Base-by-base conservation (phyloP, 2,329 filamentous ascomycete species). In the Pyrenochaeta sp. region DNA sequence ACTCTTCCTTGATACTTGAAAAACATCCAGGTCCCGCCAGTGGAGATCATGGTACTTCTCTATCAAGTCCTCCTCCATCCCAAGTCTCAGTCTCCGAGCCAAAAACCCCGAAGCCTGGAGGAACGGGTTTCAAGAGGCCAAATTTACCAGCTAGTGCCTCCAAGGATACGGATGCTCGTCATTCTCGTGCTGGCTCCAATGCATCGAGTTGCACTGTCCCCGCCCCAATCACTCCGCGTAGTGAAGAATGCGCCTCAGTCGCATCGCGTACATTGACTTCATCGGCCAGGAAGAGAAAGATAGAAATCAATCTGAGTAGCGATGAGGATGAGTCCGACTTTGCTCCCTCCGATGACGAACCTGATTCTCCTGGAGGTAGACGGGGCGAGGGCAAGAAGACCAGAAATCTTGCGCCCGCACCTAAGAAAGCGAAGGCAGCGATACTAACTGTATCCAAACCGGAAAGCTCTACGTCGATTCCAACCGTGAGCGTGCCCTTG, bases 51-150 rank as follows among this genome's bases (percentile, higher is more conserved):
- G 10, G 7, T n/a, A 7, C 25, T n/a, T 24, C 28, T 7, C 24
- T 44, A n/a, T 24, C 24, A 10, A 44, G 24, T 44, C 42, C 42
- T 13, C 37, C 50, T 22, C 49, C 55, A n/a, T 56, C 59, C 19
- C 28, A 44, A 12, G 24, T 50, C 25, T 50, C 27, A 39, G 27
- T 48, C 10, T 36, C 30, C 2, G 27, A 44, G 24, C 43, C 50
- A 30, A 27, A 27, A 8, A 44, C 42, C 10, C 22, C 42, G 5
- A 27, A 37, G 10, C 10, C 19, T 5, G 25, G 30, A 12, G 32
- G 24, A 3, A 5, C 47, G 5, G 19, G 25, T 3, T 65, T 64
- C 46, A 71, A 63, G 34, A 60, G 52, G 15, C 62, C 63, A 0
- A 5, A n/a, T 3, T 15, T 55, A 19, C 59, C 60, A 32, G 51